A percentile compares a stretch with the other conserved stretches of the same genome.
Conservation (phyloP, 2,329 filamentous ascomycete genomes). For the Alternaria triticina region DNA sequence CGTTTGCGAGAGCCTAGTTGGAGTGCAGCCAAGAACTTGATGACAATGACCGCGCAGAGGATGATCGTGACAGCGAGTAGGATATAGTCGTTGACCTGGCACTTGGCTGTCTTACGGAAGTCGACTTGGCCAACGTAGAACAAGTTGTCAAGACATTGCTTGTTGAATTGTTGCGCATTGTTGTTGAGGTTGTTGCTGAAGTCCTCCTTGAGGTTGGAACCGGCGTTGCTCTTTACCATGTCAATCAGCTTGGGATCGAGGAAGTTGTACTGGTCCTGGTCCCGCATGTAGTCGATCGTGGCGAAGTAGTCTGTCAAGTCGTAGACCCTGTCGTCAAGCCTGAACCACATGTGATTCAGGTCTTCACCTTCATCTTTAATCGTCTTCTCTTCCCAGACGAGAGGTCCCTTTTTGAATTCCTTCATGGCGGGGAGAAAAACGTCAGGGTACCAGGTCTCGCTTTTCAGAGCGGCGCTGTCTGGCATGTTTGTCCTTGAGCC, state of each 20-base stretch:
- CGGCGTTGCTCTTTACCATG: constrained; percentile 76
- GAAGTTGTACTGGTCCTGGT: constrained; percentile 69
- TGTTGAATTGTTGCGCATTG: constrained; percentile 67
- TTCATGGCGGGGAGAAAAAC: constrained; percentile 80
- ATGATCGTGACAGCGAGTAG: constrained; percentile 86
- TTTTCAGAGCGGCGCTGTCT: constrained; percentile 61
- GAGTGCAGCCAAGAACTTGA: constrained; percentile 92
- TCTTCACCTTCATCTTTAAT: constrained; percentile 71
- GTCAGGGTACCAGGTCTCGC: constrained; percentile 77
- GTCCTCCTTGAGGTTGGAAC: constrained; percentile 74
- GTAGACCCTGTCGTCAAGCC: constrained; percentile 77
- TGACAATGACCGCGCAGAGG: constrained; percentile 76
- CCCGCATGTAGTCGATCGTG: constrained; percentile 68
- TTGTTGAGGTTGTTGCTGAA: constrained; percentile 65
- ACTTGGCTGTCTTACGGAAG: constrained; percentile 77
- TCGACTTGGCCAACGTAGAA: constrained; percentile 86
- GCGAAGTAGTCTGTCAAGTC: constrained; percentile 93
- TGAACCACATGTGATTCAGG: constrained; percentile 77
- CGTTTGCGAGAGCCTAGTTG: constrained; percentile 92
- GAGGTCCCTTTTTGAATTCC: constrained; percentile 83
- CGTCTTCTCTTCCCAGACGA: constrained; percentile 71
- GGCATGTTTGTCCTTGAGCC: constrained; percentile 66
- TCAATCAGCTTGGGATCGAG: constrained; percentile 71
- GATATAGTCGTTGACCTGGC: constrained; percentile 90
- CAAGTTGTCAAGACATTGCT: constrained; percentile 80